phyloP scores from a whole-genome alignment of 2,329 filamentous ascomycete genomes.

The Stromatinia cepivora region DNA sequence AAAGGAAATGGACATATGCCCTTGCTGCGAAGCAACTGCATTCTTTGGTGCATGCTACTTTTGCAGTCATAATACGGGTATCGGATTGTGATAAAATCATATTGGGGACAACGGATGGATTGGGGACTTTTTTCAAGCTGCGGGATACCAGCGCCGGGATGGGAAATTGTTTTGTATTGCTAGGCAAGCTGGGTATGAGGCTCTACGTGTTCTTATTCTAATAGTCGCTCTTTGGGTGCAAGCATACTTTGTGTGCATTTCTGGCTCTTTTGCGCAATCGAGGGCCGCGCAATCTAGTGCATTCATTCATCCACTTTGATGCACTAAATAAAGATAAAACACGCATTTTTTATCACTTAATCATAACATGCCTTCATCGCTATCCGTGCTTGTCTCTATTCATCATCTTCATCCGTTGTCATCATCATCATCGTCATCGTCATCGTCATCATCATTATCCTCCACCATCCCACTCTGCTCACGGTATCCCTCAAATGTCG shows the following conservation, averaged over 20 bases:
- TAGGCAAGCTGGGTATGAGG: too few relatives aligned
- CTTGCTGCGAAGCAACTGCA: neutral
- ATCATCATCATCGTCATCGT: neutral
- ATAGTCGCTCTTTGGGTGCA: neutral
- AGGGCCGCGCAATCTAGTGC: neutral
- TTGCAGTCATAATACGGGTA: neutral
- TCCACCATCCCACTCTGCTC: fast-evolving
- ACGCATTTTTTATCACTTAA: neutral
- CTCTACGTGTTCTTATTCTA: neutral
- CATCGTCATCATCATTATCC: neutral
- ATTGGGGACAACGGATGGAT: neutral
- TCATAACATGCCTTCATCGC: neutral
- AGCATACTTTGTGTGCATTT: neutral
- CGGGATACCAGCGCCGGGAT: neutral
- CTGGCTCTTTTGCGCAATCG: neutral
- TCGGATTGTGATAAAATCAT: neutral
- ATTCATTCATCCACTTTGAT: neutral
- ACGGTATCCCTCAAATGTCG: neutral
- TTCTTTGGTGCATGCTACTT: neutral
- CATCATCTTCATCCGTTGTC: neutral
- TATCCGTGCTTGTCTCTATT: neutral
- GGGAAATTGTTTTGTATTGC: neutral
- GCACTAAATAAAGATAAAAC: neutral
- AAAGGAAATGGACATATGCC: neutral
- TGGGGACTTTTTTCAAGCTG: neutral